Conservation (phyloP, 108 stramenopile species). For the Chaetoceros muelleri region DNA sequence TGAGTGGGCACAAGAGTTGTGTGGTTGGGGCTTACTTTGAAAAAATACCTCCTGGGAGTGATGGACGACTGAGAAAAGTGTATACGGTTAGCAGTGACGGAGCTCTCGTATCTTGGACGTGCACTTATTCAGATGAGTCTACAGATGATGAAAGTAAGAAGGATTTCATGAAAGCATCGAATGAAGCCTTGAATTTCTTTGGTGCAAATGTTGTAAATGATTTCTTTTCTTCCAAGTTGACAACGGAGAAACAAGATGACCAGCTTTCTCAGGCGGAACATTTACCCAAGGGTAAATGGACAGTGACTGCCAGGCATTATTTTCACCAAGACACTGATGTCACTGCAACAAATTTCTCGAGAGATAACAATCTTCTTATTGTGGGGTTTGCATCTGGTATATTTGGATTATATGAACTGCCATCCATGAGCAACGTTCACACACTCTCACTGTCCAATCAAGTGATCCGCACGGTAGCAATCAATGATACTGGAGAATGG, state of each 20-base stretch:
- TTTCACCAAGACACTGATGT: slow-evolving; percentile 68
- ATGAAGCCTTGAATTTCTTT: slow-evolving; percentile 24
- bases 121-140: slow-evolving; percentile 19
- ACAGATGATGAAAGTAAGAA: slow-evolving; percentile 18
- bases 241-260: background rate
- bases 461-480: slow-evolving; percentile 58
- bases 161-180: slow-evolving; percentile 19
- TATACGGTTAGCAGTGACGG: slow-evolving; percentile 88
- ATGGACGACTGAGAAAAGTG: slow-evolving; percentile 21
- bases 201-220: slow-evolving; percentile 52
- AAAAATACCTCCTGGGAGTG: slow-evolving; percentile 21
- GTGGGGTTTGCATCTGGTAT: slow-evolving; percentile 88
- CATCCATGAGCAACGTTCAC: slow-evolving; percentile 81
- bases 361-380: slow-evolving; percentile 52
- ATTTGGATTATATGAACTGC: slow-evolving; percentile 95
- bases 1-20: slow-evolving; percentile 77
- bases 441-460: slow-evolving; percentile 72
- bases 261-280: slow-evolving; percentile 42
- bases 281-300: slow-evolving; percentile 54
- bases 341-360: slow-evolving; percentile 46
- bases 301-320: slow-evolving; percentile 59
- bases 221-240: slow-evolving; percentile 58
- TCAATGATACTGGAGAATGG: slow-evolving; percentile 92
- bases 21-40: slow-evolving; percentile 68
- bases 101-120: slow-evolving; percentile 85